Evolutionary conservation across 1,284 basidiomycete genomes (phyloP).

Genomic region (Marasmius fiardii): DNA sequence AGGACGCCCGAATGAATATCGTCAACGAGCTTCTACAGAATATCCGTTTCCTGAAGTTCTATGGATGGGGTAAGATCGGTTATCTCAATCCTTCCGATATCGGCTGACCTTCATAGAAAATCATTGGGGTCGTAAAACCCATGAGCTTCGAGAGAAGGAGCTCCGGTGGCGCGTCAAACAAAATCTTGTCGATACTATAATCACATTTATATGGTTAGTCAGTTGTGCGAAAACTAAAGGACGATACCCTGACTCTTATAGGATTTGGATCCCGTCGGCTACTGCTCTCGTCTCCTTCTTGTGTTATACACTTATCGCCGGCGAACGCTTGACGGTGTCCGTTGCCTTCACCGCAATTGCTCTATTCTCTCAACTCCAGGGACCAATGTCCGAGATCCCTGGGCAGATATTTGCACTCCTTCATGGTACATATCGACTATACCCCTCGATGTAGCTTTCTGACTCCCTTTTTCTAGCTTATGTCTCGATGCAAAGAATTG

Average conservation of each 20-base stretch:
- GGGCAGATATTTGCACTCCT: conserved; percentile 61
- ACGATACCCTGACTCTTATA: conserved; percentile 20
- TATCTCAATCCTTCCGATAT: conserved; percentile 1
- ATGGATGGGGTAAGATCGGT: conserved; percentile 59
- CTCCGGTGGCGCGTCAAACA: conserved; percentile 62
- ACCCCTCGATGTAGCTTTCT: background rate
- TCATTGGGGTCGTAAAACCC: conserved; percentile 51
- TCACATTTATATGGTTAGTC: conserved; percentile 60
- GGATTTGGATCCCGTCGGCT: conserved; percentile 71
- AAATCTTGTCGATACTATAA: conserved; percentile 54
- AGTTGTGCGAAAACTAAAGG: background rate
- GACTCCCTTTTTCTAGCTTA: conserved; percentile 40
- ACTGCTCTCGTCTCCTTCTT: conserved; percentile 61
- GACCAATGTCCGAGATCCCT: conserved; percentile 61
- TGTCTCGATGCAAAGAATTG: conserved; percentile 69
- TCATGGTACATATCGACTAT: conserved; percentile 39
- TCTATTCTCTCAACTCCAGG: conserved; percentile 61
- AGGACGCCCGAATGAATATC: conserved; percentile 71
- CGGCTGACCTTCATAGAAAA: conserved; percentile 33
- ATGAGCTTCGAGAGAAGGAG: conserved; percentile 51
- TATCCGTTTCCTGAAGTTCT: conserved; percentile 68
- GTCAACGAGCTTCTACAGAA: conserved; percentile 81
- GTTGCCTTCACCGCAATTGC: conserved; percentile 69
- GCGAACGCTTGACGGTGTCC: conserved; percentile 57
- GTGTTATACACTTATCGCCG: conserved; percentile 61